These are phyloP conservation scores for Boechera stricta DNA, from an alignment of 345 rosid genomes.

Conservation along the genomic window DNA sequence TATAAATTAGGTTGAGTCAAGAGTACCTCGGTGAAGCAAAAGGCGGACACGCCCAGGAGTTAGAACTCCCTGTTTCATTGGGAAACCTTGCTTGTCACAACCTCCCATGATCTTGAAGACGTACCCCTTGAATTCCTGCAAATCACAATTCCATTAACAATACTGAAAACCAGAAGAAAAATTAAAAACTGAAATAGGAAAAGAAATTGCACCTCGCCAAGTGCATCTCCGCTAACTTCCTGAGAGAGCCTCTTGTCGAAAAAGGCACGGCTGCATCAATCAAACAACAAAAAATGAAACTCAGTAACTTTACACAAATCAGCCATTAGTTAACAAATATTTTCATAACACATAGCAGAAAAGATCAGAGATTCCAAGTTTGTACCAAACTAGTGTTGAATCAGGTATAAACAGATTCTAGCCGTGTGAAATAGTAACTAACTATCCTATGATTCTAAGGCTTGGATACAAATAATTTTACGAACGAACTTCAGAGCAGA, in stretches of 20 bases:
- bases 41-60: too few species aligned
- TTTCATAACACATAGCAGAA: not conserved
- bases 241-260: conserved; percentile 89
- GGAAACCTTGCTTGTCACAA: too few species aligned
- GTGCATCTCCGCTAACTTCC: conserved; percentile 80
- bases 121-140: not conserved
- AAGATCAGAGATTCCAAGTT: not conserved
- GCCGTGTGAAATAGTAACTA: not conserved
- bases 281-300: not conserved
- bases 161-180: too few species aligned
- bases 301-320: not conserved
- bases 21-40: too few species aligned
- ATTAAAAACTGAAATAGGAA: too few species aligned
- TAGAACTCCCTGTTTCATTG: too few species aligned
- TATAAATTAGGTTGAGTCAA: too few species aligned
- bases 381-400: not conserved
- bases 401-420: not conserved
- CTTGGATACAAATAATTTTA: not conserved
- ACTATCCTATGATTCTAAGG: not conserved
- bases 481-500: not conserved
- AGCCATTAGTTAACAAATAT: not conserved
- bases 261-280: conserved; percentile 65
- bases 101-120: too few species aligned
- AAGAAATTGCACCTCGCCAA: conserved; percentile 65
- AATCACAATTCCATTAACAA: too few species aligned